phyloP scores from a whole-genome alignment of 176 grass and related monocot genomes.

The Carex pumila region DNA sequence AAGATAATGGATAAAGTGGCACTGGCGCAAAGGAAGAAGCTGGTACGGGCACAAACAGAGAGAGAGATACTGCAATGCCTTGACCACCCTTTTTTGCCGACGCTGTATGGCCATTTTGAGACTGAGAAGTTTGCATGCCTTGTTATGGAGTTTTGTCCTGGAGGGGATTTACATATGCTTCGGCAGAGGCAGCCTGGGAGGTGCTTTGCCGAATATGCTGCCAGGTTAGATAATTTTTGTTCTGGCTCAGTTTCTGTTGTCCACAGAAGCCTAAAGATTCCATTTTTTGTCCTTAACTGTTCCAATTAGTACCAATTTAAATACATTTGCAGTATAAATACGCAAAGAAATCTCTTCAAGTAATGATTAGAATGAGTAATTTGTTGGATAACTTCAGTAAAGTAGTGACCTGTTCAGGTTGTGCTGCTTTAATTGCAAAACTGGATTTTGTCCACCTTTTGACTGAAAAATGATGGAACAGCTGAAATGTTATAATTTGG shows the following conservation, averaged over 20 bases:
- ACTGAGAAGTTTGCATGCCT: conserved; percentile 79
- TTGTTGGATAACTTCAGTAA: neutral
- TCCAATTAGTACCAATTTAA: neutral
- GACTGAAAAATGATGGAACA: neutral
- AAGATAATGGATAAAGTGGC: conserved; percentile 74
- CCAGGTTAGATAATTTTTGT: conserved; percentile 41
- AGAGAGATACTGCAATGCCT: conserved; percentile 72
- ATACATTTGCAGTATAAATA: neutral
- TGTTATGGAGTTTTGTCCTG: conserved; percentile 91
- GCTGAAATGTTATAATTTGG: neutral
- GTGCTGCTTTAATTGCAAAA: neutral
- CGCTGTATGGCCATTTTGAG: conserved; percentile 76
- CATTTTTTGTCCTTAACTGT: neutral
- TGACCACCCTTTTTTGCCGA: conserved; percentile 76
- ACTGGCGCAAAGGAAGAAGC: conserved; percentile 52
- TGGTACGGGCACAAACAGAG: conserved; percentile 60
- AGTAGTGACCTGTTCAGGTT: neutral
- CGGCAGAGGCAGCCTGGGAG: conserved; percentile 72
- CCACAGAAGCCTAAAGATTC: neutral
- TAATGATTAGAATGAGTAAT: neutral
- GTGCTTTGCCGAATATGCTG: conserved; percentile 57
- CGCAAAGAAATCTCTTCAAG: neutral
- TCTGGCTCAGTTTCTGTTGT: neutral
- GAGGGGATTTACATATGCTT: conserved; percentile 68
- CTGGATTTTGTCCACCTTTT: neutral